Conservation (phyloP, 768 basidiomycete genomes). For the Neoboletus brunneissimus region DNA sequence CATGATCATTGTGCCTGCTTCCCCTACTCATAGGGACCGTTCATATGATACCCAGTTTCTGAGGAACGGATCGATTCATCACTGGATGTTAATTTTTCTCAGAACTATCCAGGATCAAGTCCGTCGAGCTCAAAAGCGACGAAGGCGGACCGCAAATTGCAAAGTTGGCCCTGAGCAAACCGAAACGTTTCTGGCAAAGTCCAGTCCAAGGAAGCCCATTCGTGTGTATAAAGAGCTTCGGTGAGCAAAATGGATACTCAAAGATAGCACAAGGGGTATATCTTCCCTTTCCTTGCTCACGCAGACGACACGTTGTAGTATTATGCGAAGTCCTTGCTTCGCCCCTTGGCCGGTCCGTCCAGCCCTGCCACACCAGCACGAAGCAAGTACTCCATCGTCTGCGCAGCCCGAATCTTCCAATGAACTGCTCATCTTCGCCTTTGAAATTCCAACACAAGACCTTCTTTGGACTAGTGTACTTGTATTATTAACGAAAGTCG, state of each 20-base stretch:
- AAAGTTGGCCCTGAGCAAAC: slow-evolving; percentile 84
- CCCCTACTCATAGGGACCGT: too few relatives aligned
- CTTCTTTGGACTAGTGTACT: slow-evolving; percentile 1
- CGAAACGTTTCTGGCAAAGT: slow-evolving; percentile 71
- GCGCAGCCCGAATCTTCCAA: slow-evolving; percentile 11
- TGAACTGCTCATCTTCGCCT: background rate
- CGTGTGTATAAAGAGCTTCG: slow-evolving; percentile 71
- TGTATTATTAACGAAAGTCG: slow-evolving; percentile 7
- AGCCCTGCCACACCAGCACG: slow-evolving; percentile 81
- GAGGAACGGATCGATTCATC: slow-evolving; percentile 48
- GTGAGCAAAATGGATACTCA: slow-evolving; percentile 76
- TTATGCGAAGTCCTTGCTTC: slow-evolving; percentile 74
- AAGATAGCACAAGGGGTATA: slow-evolving; percentile 67
- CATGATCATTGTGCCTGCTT: too few relatives aligned
- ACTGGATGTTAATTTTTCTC: background rate
- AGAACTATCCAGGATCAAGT: slow-evolving; percentile 49
- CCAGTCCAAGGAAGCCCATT: slow-evolving; percentile 57
- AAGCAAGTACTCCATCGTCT: slow-evolving; percentile 62
- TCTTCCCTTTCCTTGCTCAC: slow-evolving; percentile 8
- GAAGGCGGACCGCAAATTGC: slow-evolving; percentile 47
- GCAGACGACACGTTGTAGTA: slow-evolving; percentile 46
- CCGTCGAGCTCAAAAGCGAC: slow-evolving; percentile 55
- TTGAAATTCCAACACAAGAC: background rate
- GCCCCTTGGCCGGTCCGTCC: slow-evolving; percentile 72
- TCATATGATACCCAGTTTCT: slow-evolving; percentile 55